phyloP scores from a whole-genome alignment of 2,329 filamentous ascomycete species.

The Cladophialophora psammophila region DNA sequence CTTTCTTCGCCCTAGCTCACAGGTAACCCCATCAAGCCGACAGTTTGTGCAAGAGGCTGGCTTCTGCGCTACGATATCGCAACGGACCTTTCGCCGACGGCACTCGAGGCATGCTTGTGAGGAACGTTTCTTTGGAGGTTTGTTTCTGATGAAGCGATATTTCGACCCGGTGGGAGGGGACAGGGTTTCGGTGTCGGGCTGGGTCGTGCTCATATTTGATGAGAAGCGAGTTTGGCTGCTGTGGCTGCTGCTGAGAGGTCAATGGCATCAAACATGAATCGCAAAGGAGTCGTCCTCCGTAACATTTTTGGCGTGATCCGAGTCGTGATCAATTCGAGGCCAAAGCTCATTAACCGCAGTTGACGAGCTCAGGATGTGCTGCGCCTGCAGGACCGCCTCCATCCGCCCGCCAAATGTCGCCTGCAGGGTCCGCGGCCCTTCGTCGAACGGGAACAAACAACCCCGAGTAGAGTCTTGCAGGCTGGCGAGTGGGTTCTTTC shows the following conservation, averaged over 20 bases:
- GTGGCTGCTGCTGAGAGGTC: background rate
- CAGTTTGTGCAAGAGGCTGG: constrained; percentile 16
- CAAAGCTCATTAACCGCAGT: background rate
- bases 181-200: background rate
- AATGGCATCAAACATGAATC: background rate
- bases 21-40: constrained; percentile 13
- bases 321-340: background rate
- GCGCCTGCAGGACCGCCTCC: background rate
- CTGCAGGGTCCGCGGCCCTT: constrained; percentile 4
- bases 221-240: background rate
- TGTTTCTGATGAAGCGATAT: constrained; percentile 17
- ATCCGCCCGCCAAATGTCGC: background rate
- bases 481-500: background rate
- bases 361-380: background rate
- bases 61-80: constrained; percentile 15
- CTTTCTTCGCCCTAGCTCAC: constrained; percentile 13
- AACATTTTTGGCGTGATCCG: background rate
- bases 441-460: background rate
- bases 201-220: background rate
- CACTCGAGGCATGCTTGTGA: constrained; percentile 20
- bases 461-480: background rate
- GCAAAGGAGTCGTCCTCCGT: background rate
- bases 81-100: constrained; percentile 21
- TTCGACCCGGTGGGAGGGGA: background rate
- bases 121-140: constrained; percentile 18